These are phyloP conservation scores for Phytopythium delawarense DNA, from an alignment of 352 stramenopile species.

Conservation along the genomic window DNA sequence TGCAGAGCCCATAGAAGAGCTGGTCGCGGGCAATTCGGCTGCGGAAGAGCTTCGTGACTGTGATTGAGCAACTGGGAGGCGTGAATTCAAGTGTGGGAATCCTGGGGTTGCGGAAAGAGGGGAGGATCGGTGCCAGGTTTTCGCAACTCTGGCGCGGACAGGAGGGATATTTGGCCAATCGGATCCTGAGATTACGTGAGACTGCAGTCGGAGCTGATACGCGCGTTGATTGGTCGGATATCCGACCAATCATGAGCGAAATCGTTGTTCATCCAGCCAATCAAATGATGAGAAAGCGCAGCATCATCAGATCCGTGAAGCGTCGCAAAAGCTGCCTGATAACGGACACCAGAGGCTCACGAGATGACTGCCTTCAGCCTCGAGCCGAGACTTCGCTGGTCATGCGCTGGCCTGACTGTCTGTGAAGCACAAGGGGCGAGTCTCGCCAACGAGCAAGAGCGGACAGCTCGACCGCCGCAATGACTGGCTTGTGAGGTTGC, in stretches of 20 bases:
- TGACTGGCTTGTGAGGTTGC: no score
- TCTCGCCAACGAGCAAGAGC: no score
- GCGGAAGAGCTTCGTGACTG: slow-evolving; percentile 1
- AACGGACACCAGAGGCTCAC: no score
- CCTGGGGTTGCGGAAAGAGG: slow-evolving; percentile 4
- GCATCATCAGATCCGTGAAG: slow-evolving; percentile 1
- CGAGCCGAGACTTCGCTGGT: no score
- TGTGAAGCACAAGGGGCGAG: no score
- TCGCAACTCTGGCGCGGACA: not conserved
- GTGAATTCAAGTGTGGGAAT: not conserved
- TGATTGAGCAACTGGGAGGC: not conserved
- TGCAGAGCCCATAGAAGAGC: not conserved
- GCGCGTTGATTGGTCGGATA: slow-evolving; percentile 4
- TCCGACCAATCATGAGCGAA: not conserved
- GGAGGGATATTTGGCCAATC: slow-evolving; percentile 12
- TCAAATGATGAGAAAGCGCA: not conserved
- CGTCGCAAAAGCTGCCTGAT: no score
- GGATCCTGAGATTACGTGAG: not conserved
- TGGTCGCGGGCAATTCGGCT: not conserved
- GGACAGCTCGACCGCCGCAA: no score
- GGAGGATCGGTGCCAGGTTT: slow-evolving; percentile 4
- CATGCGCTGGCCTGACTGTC: no score
- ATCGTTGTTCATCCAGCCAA: not conserved
- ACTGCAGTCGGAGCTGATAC: slow-evolving; percentile 1
- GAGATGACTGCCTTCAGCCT: no score